Evolutionary conservation across 441 rosid species (phyloP), one percentile per base, ranked within the genome.

Genomic region (Brassica hybrid): DNA sequence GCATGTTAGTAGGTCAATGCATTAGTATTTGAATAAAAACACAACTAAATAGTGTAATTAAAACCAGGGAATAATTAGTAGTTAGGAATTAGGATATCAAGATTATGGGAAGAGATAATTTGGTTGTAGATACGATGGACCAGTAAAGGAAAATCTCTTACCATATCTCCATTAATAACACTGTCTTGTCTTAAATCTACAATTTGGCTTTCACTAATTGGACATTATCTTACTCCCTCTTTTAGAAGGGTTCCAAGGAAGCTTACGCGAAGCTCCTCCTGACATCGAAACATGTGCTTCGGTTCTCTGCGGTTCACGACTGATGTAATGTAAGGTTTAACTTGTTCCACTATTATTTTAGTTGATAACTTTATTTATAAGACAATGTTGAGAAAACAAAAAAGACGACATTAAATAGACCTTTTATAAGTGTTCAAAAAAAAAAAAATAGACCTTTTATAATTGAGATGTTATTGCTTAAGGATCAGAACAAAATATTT

Each of bases 101-200:
- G 52, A 32, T 60, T 60, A 76, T 21, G 9, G 5, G n/a, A 60
- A 74, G 23, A 52, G 32, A 7, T 50, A 75, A 76, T 63, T 76
- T 76, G 79, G 60, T 65, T 38, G 71, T 77, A 65, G 76, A 71
- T 71, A 43, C 80, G 80, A 27, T 71, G 72, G 52, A 77, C 72
- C 72, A 45, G 4, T 27, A 3, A 27, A 14, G 27, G 50, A 43
- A 71, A 71, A 77, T 65, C 67, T 77, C 61, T 45, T 17, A 17
- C 41, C 67, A 61, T 65, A 77, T 77, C 76, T 77, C 10, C 38
- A 65, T 57, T 77, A 65, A 30, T 66, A 41, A 48, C 56, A 65
- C 2, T 1, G 3, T 66, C 17, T 65, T 58, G 63, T 65, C 54
- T 18, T 77, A 64, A 76, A 71, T 57, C 66, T 57, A 56, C 69